A percentile compares a stretch with the other conserved stretches of the same genome.
phyloP scores from a whole-genome alignment of 2,329 filamentous ascomycete species.

The Chrysosporium queenslandicum region DNA sequence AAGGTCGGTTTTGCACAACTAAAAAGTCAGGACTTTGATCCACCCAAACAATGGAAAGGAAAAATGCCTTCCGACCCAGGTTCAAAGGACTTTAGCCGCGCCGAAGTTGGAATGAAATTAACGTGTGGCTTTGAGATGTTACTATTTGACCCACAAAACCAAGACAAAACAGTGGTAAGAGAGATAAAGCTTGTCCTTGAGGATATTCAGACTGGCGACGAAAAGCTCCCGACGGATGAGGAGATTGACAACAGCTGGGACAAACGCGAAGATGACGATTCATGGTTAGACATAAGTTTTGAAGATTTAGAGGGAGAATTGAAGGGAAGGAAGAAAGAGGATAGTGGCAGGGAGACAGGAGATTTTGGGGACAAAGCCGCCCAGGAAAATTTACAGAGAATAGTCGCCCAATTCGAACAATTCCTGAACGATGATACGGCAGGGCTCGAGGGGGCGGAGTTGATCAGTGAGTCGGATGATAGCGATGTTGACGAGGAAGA shows the following conservation, averaged over 20 bases:
- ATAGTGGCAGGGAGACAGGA: constrained; percentile 19
- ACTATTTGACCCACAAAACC: constrained; percentile 55
- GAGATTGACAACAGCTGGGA: constrained; percentile 63
- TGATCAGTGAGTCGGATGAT: constrained; percentile 56
- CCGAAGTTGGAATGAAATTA: constrained; percentile 77
- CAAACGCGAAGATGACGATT: constrained; percentile 66
- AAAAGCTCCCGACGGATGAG: constrained; percentile 56
- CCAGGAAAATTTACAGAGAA: constrained; percentile 62
- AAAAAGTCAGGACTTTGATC: constrained; percentile 68
- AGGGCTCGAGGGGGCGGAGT: constrained; percentile 65
- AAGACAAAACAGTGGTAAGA: constrained; percentile 57
- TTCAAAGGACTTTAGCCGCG: constrained; percentile 40
- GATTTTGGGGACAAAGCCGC: constrained; percentile 39
- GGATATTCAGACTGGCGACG: constrained; percentile 63
- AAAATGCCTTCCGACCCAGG: constrained; percentile 33
- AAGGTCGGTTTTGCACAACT: constrained; percentile 85
- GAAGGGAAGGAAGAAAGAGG: constrained; percentile 36
- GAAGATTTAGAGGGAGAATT: constrained; percentile 79
- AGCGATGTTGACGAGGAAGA: constrained; percentile 44
- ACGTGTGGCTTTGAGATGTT: constrained; percentile 88
- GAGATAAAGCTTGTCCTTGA: constrained; percentile 69
- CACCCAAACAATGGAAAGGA: constrained; percentile 49
- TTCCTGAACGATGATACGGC: constrained; percentile 82
- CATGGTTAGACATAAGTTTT: constrained; percentile 87
- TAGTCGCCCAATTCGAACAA: constrained; percentile 85